phyloP scores from a whole-genome alignment of 2,329 filamentous ascomycete genomes.

The Paraconiothyrium brasiliense region DNA sequence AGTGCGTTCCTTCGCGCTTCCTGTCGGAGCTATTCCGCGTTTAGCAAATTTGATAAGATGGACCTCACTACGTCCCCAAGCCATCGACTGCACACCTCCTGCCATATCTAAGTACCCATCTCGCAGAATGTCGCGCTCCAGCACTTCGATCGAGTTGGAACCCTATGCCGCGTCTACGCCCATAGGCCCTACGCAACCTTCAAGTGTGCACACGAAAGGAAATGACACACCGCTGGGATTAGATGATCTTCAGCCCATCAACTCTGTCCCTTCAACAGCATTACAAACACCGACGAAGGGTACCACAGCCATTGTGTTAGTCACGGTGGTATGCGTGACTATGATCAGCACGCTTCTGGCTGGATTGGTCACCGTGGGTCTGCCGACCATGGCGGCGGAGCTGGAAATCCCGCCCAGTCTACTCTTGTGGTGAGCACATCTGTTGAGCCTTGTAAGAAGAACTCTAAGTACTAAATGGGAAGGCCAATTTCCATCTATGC shows the following conservation, averaged over 20 bases:
- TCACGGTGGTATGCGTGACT: slow-evolving; percentile 39
- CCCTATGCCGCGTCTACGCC: slow-evolving; percentile 22
- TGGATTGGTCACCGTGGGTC: slow-evolving; percentile 53
- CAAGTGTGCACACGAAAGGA: slow-evolving; percentile 25
- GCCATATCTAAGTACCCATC: not conserved
- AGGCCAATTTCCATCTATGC: slow-evolving; percentile 51
- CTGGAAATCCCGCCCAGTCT: slow-evolving; percentile 34
- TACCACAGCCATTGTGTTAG: slow-evolving; percentile 39
- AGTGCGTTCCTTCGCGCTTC: not conserved
- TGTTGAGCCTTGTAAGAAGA: not conserved
- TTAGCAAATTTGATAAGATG: not conserved
- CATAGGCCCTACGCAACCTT: slow-evolving; percentile 22
- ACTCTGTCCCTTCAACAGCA: slow-evolving; percentile 27
- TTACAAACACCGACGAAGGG: slow-evolving; percentile 29
- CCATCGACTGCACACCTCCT: not conserved
- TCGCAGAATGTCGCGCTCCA: slow-evolving; percentile 34
- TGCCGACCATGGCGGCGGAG: slow-evolving; percentile 54
- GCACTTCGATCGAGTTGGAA: slow-evolving; percentile 40
- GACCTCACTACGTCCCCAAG: not conserved
- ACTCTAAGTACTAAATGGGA: slow-evolving; percentile 15
- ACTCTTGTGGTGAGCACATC: slow-evolving; percentile 37
- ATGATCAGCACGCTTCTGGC: slow-evolving; percentile 40
- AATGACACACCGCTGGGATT: slow-evolving; percentile 15
- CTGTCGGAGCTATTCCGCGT: not conserved
- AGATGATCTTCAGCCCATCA: slow-evolving; percentile 28